Base-by-base conservation (phyloP, 2,329 filamentous ascomycete genomes). In the Colletotrichum lentis region DNA sequence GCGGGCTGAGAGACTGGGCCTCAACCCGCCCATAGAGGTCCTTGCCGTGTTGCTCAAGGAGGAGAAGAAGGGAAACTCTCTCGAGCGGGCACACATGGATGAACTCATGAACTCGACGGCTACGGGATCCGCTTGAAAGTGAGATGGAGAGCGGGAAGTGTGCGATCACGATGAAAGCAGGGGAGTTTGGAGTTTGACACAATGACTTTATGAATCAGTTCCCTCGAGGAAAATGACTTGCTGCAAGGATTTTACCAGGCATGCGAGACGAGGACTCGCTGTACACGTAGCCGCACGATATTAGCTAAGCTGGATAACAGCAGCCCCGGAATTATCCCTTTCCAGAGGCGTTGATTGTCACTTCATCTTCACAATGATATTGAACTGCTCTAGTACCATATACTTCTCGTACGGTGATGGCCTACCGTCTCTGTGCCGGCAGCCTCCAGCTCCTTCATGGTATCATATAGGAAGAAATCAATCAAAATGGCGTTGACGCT, bases 401-500 rank as follows among this genome's bases (percentile, higher is more conserved):
- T 97, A 75, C 93, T 96, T 76, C 94, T 87, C 50, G 94, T 97
- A 71, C 94, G 86, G 80, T 97, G 94, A 79, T 97, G 94, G 5
- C 93, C 92, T 69, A 93, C 86, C 47, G 81, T 83, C 75, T 89
- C 86, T 63, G 84, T 78, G 60, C 88, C 83, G 71, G 83, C 77
- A 0, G 80, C 82, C 78, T 98, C 95, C 76, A 91, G 78, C 75
- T 93, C 91, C 78, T 98, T 99, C 81, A 96, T 94, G 20, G 91
- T 89, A 80, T 99, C 96, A 76, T 99, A 99, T 63, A 99, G 82
- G 78, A 97, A 97, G 80, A 98, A 99, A 79, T 99, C 96, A 71
- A 99, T 96, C 73, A 99, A 79, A 46, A 98, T 93, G 31, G 96
- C 94, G 76, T 99, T 99, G 73, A 90, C 79, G 60, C 87, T 83